These are phyloP conservation scores for Gynostemma pentaphyllum DNA, from an alignment of 306 rosid species.

Conservation along the genomic window DNA sequence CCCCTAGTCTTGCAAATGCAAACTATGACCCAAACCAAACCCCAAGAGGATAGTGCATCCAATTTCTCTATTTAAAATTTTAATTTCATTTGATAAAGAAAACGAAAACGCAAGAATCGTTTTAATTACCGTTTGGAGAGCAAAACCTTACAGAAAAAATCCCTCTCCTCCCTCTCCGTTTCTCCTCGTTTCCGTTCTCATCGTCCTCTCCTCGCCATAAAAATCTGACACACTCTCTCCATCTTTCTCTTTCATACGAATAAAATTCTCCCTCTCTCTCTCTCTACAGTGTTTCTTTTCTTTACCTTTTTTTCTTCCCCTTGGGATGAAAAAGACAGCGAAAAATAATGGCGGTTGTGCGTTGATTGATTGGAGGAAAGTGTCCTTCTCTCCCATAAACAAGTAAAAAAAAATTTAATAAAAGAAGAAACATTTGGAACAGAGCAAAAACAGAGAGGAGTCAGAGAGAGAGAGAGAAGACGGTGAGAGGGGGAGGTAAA, in stretches of 20 bases:
- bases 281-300: constrained; percentile 15
- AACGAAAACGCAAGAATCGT: neutral
- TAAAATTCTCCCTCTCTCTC: neutral
- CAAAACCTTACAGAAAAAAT: neutral
- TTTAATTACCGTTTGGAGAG: neutral
- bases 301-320: constrained; percentile 19
- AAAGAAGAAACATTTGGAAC: constrained; percentile 11
- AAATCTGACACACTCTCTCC: constrained; percentile 3
- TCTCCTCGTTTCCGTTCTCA: neutral
- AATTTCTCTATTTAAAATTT: too few species aligned
- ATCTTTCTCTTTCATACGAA: constrained; percentile 8
- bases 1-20: too few species aligned
- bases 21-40: too few species aligned
- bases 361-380: constrained; percentile 46
- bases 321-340: constrained; percentile 40
- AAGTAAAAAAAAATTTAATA: neutral
- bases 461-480: constrained; percentile 8
- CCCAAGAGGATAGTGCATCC: too few species aligned
- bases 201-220: constrained; percentile 7
- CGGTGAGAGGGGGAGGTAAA: constrained; percentile 13
- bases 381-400: constrained; percentile 10
- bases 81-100: neutral
- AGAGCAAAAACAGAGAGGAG: constrained; percentile 14
- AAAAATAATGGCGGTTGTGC: constrained; percentile 80
- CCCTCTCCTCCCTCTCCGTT: neutral